Conservation (phyloP, 1,284 basidiomycete genomes). For the Trichosporon asahii region DNA sequence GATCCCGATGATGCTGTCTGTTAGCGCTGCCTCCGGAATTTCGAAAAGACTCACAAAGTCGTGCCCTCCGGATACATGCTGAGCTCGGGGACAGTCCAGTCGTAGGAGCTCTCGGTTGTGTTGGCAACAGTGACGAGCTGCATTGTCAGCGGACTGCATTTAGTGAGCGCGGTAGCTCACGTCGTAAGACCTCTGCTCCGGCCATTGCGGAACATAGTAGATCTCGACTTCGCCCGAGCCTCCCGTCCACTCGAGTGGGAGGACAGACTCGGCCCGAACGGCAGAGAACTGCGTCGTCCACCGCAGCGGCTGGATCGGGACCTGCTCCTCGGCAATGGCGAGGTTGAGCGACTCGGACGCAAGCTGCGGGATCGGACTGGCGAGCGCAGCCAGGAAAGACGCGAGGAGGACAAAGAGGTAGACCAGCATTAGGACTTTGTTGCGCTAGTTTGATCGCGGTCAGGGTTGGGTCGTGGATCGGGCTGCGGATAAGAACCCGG, state of each 20-base stretch:
- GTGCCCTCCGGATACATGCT: constrained; percentile 29
- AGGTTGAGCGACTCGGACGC: background rate
- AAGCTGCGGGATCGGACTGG: background rate
- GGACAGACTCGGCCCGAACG: constrained; percentile 20
- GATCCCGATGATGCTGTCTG: constrained; percentile 34
- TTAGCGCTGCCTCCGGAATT: background rate
- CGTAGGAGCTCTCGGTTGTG: constrained; percentile 18
- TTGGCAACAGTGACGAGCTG: constrained; percentile 31
- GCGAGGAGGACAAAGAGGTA: constrained; percentile 11
- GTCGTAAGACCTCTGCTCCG: constrained; percentile 27
- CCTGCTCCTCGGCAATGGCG: constrained; percentile 13
- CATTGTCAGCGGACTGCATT: background rate
- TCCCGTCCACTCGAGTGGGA: constrained; percentile 32
- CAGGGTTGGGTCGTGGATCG: background rate
- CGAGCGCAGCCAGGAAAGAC: background rate
- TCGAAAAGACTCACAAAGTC: constrained; percentile 31
- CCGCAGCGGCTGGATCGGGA: constrained; percentile 5
- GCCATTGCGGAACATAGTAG: constrained; percentile 40
- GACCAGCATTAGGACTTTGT: background rate
- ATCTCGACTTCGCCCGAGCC: constrained; percentile 30
- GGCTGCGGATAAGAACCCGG: background rate
- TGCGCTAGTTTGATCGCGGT: background rate
- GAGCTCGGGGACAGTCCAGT: constrained; percentile 29
- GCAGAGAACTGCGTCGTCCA: constrained; percentile 18
- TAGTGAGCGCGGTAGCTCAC: constrained; percentile 17